A percentile compares a stretch with the other conserved stretches of the same genome.
These are phyloP conservation scores for Tricholoma sp. DNA, from an alignment of 768 basidiomycete species.

Conservation along the genomic window DNA sequence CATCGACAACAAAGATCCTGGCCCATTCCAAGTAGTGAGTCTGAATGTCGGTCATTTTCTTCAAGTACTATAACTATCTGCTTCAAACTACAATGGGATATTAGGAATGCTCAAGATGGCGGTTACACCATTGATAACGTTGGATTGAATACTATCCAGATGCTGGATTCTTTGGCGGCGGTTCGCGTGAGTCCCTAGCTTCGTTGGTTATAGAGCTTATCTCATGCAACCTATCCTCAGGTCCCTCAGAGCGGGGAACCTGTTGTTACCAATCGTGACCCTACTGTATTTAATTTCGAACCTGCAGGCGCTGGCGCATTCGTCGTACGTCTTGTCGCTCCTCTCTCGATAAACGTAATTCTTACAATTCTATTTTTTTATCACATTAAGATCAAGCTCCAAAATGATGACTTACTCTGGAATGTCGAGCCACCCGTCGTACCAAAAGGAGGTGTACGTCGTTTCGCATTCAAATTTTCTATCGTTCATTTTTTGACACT, in stretches of 20 bases:
- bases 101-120: too few relatives aligned
- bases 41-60: not conserved
- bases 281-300: not conserved
- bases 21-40: too few relatives aligned
- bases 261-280: too few relatives aligned
- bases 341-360: not conserved
- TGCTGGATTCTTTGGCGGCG: not conserved
- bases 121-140: too few relatives aligned
- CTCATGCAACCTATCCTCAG: not conserved
- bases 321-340: too few relatives aligned
- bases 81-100: too few relatives aligned
- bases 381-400: not conserved
- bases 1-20: not conserved
- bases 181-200: too few relatives aligned
- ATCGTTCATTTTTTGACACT: too few relatives aligned
- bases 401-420: too few relatives aligned
- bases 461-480: not conserved
- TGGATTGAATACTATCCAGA: not conserved
- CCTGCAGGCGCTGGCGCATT: not conserved
- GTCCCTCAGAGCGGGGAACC: not conserved
- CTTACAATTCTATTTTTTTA: not conserved
- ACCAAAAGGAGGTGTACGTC: not conserved
- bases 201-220: not conserved
- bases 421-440: too few relatives aligned
- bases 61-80: not conserved